Percentiles rank a stretch among this genome's conserved stretches.
Conservation (phyloP, 225 moss, liverwort and hornwort species). For the Marchantia polymorpha region DNA sequence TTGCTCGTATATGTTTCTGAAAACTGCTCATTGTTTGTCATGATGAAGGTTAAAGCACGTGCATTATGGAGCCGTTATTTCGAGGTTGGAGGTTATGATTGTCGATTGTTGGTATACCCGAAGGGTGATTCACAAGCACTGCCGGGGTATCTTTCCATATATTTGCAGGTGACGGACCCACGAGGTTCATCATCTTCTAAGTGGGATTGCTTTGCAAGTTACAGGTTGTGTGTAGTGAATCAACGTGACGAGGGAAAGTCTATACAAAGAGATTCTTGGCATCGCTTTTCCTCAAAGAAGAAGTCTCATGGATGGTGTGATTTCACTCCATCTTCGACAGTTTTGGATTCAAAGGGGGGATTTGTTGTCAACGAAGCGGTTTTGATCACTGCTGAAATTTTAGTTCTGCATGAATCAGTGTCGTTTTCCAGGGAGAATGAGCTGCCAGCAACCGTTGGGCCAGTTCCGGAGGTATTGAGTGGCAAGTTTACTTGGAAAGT, state of each 20-base stretch:
- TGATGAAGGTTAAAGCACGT: constrained; percentile 70
- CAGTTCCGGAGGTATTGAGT: constrained; percentile 93
- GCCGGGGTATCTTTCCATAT: constrained; percentile 98
- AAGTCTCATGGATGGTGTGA: constrained; percentile 99
- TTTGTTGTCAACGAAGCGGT: constrained; percentile 86
- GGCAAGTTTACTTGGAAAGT: constrained; percentile 99
- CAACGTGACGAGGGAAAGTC: constrained; percentile 93
- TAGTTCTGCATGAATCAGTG: constrained; percentile 92
- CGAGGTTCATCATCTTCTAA: constrained; percentile 96
- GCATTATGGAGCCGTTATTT: constrained; percentile 98
- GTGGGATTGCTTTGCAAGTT: constrained; percentile 99
- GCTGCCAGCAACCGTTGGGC: constrained; percentile 74
- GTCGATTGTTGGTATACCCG: constrained; percentile 94
- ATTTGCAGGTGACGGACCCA: constrained; percentile 96
- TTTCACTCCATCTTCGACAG: constrained; percentile 89
- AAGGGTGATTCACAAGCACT: constrained; percentile 96
- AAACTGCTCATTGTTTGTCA: not conserved
- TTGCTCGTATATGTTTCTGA: not conserved
- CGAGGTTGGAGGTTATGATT: constrained; percentile 99
- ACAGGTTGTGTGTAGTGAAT: constrained; percentile 93
- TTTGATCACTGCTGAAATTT: constrained; percentile 94
- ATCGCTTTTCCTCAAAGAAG: constrained; percentile 96
- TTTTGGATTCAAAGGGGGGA: constrained; percentile 83
- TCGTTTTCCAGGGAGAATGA: constrained; percentile 98
- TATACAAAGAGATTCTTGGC: constrained; percentile 97